A percentile compares a stretch with the other conserved stretches of the same genome.
These are phyloP conservation scores for Circinella minor DNA, from an alignment of 371 early-diverging fungal genomes.

Conservation along the genomic window DNA sequence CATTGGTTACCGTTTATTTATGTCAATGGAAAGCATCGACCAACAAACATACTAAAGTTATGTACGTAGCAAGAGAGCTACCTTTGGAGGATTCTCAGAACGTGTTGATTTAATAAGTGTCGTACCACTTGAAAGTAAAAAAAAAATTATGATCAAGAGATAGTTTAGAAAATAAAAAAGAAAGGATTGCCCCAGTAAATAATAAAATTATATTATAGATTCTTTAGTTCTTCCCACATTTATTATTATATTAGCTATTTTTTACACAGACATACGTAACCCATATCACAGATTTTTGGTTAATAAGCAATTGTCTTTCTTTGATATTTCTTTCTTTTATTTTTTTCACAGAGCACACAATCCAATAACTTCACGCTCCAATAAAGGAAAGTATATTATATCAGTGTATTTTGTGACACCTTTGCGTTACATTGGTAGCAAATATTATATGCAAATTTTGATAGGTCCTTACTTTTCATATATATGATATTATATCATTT, in stretches of 20 bases:
- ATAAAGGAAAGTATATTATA: background rate
- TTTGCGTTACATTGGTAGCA: constrained; percentile 6
- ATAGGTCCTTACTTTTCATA: background rate
- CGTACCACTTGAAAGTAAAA: constrained; percentile 5
- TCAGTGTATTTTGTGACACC: background rate
- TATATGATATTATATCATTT: background rate
- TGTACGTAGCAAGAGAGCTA: background rate
- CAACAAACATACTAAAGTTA: background rate
- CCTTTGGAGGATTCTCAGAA: constrained; percentile 11
- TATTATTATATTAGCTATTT: too few species aligned
- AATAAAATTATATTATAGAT: too few species aligned
- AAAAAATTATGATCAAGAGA: background rate
- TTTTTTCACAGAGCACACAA: background rate
- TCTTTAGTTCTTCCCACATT: too few species aligned
- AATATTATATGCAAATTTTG: background rate
- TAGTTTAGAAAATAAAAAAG: background rate
- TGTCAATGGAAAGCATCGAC: too few species aligned
- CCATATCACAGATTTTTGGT: too few species aligned
- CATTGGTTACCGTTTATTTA: too few species aligned
- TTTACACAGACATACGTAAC: too few species aligned
- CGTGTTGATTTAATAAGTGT: constrained; percentile 6
- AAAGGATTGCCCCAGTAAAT: too few species aligned
- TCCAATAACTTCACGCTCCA: background rate
- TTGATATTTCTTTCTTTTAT: background rate
- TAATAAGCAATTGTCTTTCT: too few species aligned